A percentile compares a stretch with the other conserved stretches of the same genome.
Evolutionary conservation across 2,329 filamentous ascomycete species (phyloP).

Genomic region (Elsinoe necatrix): DNA sequence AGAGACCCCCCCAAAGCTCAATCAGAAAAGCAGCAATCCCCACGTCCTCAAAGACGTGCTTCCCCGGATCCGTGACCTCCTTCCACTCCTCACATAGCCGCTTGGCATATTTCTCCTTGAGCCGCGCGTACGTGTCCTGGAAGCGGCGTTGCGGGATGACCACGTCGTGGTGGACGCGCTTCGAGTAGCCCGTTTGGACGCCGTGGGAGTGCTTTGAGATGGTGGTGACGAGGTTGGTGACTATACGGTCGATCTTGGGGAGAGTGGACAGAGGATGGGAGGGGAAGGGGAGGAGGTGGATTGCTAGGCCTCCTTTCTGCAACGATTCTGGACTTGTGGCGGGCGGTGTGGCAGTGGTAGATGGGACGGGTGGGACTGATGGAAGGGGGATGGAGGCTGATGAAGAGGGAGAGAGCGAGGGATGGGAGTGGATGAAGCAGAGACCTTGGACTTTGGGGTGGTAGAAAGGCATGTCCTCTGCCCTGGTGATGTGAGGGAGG

Average conservation of each 20-base stretch:
- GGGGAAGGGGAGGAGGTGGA: slow-evolving; percentile 46
- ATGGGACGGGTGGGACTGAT: no score
- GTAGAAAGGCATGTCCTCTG: slow-evolving; percentile 70
- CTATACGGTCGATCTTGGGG: slow-evolving; percentile 51
- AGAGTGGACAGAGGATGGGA: slow-evolving; percentile 17
- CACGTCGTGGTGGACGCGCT: slow-evolving; percentile 75
- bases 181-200: slow-evolving; percentile 58
- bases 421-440: slow-evolving; percentile 58
- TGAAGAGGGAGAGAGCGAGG: neutral
- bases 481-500: slow-evolving; percentile 58
- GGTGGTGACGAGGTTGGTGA: slow-evolving; percentile 57
- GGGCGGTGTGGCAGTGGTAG: no score
- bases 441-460: slow-evolving; percentile 69
- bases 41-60: slow-evolving; percentile 93
- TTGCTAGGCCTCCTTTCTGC: slow-evolving; percentile 35
- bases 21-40: slow-evolving; percentile 86
- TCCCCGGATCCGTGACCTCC: slow-evolving; percentile 76
- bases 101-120: slow-evolving; percentile 73
- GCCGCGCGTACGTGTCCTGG: slow-evolving; percentile 70
- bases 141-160: slow-evolving; percentile 67
- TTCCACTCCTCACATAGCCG: slow-evolving; percentile 67
- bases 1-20: slow-evolving; percentile 84
- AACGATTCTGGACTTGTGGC: no score
- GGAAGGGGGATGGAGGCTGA: slow-evolving; percentile 15
- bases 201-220: slow-evolving; percentile 68